Evolutionary conservation across 495 filamentous ascomycete genomes (phyloP), one percentile per base, ranked within the genome.

Genomic region (Aspergillus wentii): DNA sequence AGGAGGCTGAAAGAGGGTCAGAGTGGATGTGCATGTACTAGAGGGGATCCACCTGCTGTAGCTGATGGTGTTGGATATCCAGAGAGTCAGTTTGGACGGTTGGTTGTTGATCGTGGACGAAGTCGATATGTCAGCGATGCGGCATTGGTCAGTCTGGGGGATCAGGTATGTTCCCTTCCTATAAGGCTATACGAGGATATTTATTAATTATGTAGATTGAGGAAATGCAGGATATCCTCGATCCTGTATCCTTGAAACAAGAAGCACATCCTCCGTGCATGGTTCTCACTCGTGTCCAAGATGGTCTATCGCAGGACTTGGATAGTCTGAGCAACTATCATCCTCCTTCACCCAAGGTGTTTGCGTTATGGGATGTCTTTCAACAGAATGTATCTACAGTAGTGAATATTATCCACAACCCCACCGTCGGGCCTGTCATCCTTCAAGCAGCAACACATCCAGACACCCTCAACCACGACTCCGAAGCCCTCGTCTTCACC

Each of bases 71-170:
- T 19, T 14, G 15, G 14, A 2, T 15, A 27, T 22, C n/a, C 20
- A 20, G 19, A 37, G 16, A 26, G 20, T 28, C n/a, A 19, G 17
- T 14, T 19, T 8, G 87, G 85, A 18, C 66, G 84, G 36, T 53
- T 94, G 41, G 78, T 88, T 4, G 60, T 89, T 25, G 81, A 80
- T 40, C 80, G 86, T 28, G 80, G 78, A 5, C 76, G 72, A 44
- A 80, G 72, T 46, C 66, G 83, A 38, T 91, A 91, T 57, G 77
- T 91, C 41, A 83, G 80, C 46, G 85, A 77, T 49, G 79, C 47
- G 14, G 43, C 31, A 11, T 51, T 40, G 10, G 40, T 40, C 5
- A 21, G 28, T 8, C 31, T 91, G 19, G 81, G 75, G 35, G 80
- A 86, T 40, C 83, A 91, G 71, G 85, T 83, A 51, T 35, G 49